phyloP scores from a whole-genome alignment of 768 basidiomycete genomes.

The Kwoniella newhampshirensis region DNA sequence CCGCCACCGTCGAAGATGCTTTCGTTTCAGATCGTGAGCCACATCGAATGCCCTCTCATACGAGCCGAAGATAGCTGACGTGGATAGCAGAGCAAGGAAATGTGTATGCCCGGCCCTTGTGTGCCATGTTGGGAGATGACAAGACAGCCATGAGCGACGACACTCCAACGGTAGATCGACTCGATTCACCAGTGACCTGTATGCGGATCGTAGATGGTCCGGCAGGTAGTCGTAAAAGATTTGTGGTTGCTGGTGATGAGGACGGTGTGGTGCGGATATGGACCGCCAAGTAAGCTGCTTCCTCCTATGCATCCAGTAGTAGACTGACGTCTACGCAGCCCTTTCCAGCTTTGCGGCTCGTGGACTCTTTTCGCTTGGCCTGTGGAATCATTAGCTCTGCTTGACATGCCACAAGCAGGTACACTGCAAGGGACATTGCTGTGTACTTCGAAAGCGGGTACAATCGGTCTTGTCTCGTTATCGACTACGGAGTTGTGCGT shows the following conservation, averaged over 20 bases:
- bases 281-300: slow-evolving; percentile 37
- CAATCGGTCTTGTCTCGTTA: slow-evolving; percentile 71
- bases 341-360: slow-evolving; percentile 64
- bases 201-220: slow-evolving; percentile 15
- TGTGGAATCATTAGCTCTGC: slow-evolving; percentile 53
- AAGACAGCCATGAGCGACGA: not conserved
- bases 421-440: slow-evolving; percentile 68
- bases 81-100: slow-evolving; percentile 31
- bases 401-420: slow-evolving; percentile 51
- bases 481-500: slow-evolving; percentile 77
- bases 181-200: slow-evolving; percentile 33
- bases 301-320: not conserved
- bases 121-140: not conserved
- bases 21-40: slow-evolving; percentile 28
- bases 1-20: slow-evolving; percentile 15
- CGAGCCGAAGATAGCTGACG: too few species aligned
- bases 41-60: not conserved
- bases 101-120: slow-evolving; percentile 11
- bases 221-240: not conserved
- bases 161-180: slow-evolving; percentile 19
- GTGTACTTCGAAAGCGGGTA: slow-evolving; percentile 74
- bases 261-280: slow-evolving; percentile 49
- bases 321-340: slow-evolving; percentile 16
- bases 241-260: slow-evolving; percentile 47
- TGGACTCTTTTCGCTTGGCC: slow-evolving; percentile 74